These are phyloP conservation scores for Skeletonema grethae DNA, from an alignment of 108 stramenopile species.

Conservation along the genomic window DNA sequence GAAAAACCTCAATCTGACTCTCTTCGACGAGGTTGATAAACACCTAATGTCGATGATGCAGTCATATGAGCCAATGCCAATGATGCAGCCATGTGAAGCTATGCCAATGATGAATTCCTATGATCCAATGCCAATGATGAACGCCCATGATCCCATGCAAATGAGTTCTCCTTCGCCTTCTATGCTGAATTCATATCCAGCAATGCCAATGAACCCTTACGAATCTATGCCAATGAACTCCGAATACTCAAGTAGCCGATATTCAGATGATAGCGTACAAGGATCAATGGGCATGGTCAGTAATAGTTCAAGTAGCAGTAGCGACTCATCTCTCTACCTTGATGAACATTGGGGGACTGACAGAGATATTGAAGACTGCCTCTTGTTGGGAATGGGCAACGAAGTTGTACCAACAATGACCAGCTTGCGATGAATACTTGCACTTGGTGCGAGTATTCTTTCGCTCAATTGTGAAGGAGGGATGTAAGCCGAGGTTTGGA, in stretches of 20 bases:
- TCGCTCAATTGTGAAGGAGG: background rate
- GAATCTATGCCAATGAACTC: no score
- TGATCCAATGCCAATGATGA: no score
- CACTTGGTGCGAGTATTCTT: background rate
- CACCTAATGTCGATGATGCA: background rate
- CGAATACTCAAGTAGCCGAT: background rate
- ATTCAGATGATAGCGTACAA: background rate
- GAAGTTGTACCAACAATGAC: background rate
- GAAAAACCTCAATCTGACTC: background rate
- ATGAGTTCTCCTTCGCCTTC: no score
- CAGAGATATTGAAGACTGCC: conserved; percentile 1
- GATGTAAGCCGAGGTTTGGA: background rate
- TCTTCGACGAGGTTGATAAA: background rate
- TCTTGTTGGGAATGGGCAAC: background rate
- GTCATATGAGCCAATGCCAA: no score
- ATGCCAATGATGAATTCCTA: no score
- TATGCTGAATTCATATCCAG: no score
- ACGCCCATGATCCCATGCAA: no score
- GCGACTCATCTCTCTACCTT: background rate
- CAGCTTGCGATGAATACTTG: background rate
- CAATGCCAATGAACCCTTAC: no score
- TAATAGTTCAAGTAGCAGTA: background rate
- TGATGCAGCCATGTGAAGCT: no score
- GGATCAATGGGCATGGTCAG: background rate
- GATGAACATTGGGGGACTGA: background rate